These are phyloP conservation scores for Fomitopsis palustris DNA, from an alignment of 1,284 basidiomycete species.

Conservation along the genomic window DNA sequence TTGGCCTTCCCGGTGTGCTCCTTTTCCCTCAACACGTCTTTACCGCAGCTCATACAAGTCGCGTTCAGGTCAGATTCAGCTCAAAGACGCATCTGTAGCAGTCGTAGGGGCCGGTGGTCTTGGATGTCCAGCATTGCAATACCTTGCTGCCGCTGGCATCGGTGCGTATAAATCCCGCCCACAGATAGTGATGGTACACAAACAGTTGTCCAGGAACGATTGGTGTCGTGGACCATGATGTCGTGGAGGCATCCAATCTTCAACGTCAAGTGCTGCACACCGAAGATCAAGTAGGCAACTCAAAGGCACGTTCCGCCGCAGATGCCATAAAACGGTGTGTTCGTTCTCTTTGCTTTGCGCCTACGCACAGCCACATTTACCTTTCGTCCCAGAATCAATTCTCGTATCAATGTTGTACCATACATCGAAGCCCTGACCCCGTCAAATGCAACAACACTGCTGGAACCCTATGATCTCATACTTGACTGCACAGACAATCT, in stretches of 20 bases:
- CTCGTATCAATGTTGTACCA: constrained; percentile 52
- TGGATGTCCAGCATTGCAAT: constrained; percentile 94
- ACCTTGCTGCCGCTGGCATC: constrained; percentile 89
- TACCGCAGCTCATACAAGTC: neutral
- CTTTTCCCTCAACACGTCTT: constrained; percentile 2
- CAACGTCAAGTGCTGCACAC: constrained; percentile 92
- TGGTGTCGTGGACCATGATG: constrained; percentile 89
- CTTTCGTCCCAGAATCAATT: constrained; percentile 59
- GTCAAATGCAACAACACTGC: constrained; percentile 57
- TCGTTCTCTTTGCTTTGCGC: neutral
- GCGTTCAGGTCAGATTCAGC: constrained; percentile 74
- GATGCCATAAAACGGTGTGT: constrained; percentile 59
- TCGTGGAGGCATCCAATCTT: constrained; percentile 89
- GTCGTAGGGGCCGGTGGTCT: constrained; percentile 96
- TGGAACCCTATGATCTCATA: constrained; percentile 71
- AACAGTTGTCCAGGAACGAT: constrained; percentile 55
- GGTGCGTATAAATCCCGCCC: constrained; percentile 44
- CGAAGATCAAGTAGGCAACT: constrained; percentile 75
- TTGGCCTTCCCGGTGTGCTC: constrained; percentile 74
- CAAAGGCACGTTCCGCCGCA: constrained; percentile 84
- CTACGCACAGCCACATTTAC: neutral
- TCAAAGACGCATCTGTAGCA: constrained; percentile 74
- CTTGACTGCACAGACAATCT: constrained; percentile 97
- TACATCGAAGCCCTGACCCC: constrained; percentile 52
- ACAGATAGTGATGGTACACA: neutral